Evolutionary conservation across 1,139 yeast species (phyloP), one percentile per base, ranked within the genome.

Genomic region (Saccharomycopsis hybrid): DNA sequence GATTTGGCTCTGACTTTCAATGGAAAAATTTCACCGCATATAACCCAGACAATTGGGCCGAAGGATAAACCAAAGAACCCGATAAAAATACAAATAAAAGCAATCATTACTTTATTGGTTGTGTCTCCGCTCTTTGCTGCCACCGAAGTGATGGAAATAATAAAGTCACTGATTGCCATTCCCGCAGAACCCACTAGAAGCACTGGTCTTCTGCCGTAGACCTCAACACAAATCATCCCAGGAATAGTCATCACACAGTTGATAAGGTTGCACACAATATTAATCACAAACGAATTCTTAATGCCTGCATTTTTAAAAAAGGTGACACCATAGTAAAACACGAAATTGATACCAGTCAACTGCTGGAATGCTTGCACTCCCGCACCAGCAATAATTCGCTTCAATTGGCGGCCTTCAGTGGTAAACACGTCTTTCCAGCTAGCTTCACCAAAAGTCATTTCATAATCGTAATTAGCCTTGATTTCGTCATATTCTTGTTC

Each of bases 31-130:
- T 87, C 96, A 41, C 94, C 83, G 50, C 82, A 77, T 59, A 85
- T 80, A 52, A 84, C 84, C 77, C 80, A 87, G 43, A 82, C 85
- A 57, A 83, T 81, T 56, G 95, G 94, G 53, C 92, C 96, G 95
- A 95, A 86, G 5, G 95, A 80, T 36, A 85, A 76, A 40, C 95
- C 92, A 64, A 86, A 87, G 64, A 80, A 80, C 66, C 84, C 84
- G 57, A 88, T 85, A 71, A 79, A 88, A 56, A 85, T 65, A 66
- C 94, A 85, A 36, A 89, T 79, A 58, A 87, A 76, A 60, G 85
- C 81, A 64, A 87, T 84, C 86, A 80, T 76, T 44, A 85, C 86
- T 61, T 82, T 73, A 59, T 87, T 88, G 51, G 66, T 62, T 2
- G 67, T 65, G 25, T 79, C 69, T 58, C 39, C 18, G 11, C 40